phyloP scores from a whole-genome alignment of 2,329 filamentous ascomycete genomes.

The Nigrograna mackinnonii region DNA sequence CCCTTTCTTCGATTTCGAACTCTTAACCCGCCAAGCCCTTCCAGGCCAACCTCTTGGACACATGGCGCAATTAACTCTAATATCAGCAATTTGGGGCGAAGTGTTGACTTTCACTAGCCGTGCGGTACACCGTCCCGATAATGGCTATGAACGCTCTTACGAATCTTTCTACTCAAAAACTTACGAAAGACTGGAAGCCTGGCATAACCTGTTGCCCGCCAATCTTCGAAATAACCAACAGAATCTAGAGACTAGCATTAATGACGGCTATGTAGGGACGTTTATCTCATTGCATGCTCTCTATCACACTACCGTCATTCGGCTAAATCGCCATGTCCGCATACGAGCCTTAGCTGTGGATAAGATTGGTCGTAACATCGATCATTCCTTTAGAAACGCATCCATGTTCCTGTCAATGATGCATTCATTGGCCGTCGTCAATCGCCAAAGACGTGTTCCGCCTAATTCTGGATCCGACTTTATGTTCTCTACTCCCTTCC shows the following conservation, averaged over 20 bases:
- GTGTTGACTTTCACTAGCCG: slow-evolving; percentile 64
- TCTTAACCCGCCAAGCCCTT: slow-evolving; percentile 42
- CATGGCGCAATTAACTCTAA: slow-evolving; percentile 65
- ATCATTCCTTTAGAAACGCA: slow-evolving; percentile 29
- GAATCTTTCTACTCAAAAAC: slow-evolving; percentile 58
- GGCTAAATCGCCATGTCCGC: slow-evolving; percentile 63
- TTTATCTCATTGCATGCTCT: slow-evolving; percentile 69
- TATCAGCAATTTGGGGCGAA: slow-evolving; percentile 68
- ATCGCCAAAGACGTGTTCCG: slow-evolving; percentile 28
- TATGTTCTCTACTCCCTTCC: slow-evolving; percentile 58
- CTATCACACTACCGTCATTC: slow-evolving; percentile 67
- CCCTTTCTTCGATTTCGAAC: slow-evolving; percentile 63
- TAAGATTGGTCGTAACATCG: slow-evolving; percentile 33
- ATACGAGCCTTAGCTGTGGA: slow-evolving; percentile 27
- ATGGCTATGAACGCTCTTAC: slow-evolving; percentile 50
- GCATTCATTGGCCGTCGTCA: slow-evolving; percentile 30
- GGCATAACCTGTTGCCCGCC: slow-evolving; percentile 61
- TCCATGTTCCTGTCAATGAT: slow-evolving; percentile 35
- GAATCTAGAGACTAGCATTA: slow-evolving; percentile 62
- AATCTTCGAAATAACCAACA: slow-evolving; percentile 57
- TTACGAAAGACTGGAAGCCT: slow-evolving; percentile 58
- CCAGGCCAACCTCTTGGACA: slow-evolving; percentile 44
- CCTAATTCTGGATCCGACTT: slow-evolving; percentile 30
- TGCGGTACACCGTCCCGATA: slow-evolving; percentile 47
- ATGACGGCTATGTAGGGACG: slow-evolving; percentile 58